Percentiles rank a stretch among this genome's conserved stretches.
These are phyloP conservation scores for Neofusicoccum kwambonambiense DNA, from an alignment of 2,329 filamentous ascomycete genomes.

Conservation along the genomic window DNA sequence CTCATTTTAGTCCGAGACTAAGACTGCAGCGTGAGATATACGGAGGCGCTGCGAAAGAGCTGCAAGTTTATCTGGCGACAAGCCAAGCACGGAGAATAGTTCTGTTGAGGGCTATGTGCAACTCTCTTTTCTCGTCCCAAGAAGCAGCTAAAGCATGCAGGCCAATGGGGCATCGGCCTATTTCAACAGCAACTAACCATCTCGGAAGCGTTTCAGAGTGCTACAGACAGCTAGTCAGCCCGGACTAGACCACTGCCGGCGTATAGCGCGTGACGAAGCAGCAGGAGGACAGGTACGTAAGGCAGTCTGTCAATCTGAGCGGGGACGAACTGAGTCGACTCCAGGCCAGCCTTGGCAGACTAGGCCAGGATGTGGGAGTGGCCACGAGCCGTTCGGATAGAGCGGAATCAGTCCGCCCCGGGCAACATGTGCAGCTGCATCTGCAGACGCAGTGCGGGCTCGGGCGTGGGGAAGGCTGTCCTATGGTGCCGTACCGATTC, in stretches of 20 bases:
- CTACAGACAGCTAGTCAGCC: background rate
- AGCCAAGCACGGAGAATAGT: background rate
- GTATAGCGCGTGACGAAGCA: background rate
- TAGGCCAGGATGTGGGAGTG: conserved; percentile 6
- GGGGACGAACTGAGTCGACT: background rate
- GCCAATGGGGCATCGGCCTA: background rate
- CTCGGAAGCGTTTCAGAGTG: background rate
- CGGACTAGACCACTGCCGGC: background rate
- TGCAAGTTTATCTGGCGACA: background rate
- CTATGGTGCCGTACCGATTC: background rate
- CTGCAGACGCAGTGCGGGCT: background rate
- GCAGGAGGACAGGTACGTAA: background rate
- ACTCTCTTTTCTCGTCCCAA: background rate
- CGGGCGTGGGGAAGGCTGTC: background rate
- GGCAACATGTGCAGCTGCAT: background rate
- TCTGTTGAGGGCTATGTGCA: background rate
- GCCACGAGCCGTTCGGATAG: conserved; percentile 8
- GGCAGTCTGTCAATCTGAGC: background rate
- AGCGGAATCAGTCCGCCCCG: conserved; percentile 3
- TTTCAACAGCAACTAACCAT: background rate
- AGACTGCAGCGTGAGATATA: background rate
- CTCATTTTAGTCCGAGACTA: too few species aligned
- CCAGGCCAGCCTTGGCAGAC: background rate
- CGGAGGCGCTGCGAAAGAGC: background rate
- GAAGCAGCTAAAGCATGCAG: background rate